A percentile compares a stretch with the other conserved stretches of the same genome.
Conservation (phyloP, 2,329 filamentous ascomycete genomes). For the Alternaria hordeiaustralica region DNA sequence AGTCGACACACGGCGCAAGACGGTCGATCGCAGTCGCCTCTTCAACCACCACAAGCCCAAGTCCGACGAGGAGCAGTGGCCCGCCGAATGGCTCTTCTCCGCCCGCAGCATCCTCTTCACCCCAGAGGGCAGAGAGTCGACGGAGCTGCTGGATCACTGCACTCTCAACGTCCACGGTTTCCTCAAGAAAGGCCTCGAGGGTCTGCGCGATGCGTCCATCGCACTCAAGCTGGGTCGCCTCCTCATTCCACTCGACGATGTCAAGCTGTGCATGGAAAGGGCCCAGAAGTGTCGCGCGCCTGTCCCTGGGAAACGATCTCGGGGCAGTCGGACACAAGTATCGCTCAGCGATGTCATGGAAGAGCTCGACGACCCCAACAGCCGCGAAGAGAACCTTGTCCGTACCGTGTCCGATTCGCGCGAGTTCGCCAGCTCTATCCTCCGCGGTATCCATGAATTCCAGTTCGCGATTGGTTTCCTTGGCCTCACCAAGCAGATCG, state of each 20-base stretch:
- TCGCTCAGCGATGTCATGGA: slow-evolving; percentile 76
- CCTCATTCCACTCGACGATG: slow-evolving; percentile 88
- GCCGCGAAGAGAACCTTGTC: slow-evolving; percentile 70
- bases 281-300: slow-evolving; percentile 56
- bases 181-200: slow-evolving; percentile 82
- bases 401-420: slow-evolving; percentile 90
- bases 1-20: slow-evolving; percentile 89
- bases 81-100: slow-evolving; percentile 93
- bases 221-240: slow-evolving; percentile 89
- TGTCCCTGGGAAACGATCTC: slow-evolving; percentile 19
- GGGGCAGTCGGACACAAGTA: slow-evolving; percentile 58
- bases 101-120: slow-evolving; percentile 88
- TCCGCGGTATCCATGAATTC: slow-evolving; percentile 93
- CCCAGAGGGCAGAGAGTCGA: slow-evolving; percentile 79
- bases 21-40: slow-evolving; percentile 86
- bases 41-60: slow-evolving; percentile 70
- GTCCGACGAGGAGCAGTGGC: slow-evolving; percentile 65
- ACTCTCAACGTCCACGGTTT: slow-evolving; percentile 91
- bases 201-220: slow-evolving; percentile 86
- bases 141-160: slow-evolving; percentile 86
- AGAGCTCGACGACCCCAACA: slow-evolving; percentile 74
- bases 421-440: slow-evolving; percentile 86
- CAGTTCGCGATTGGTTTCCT: slow-evolving; percentile 94
- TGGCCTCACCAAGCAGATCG: slow-evolving; percentile 80
- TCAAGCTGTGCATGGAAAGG: slow-evolving; percentile 67